These are phyloP conservation scores for Hypomyces perniciosus DNA, from an alignment of 2,329 filamentous ascomycete genomes.

Conservation along the genomic window DNA sequence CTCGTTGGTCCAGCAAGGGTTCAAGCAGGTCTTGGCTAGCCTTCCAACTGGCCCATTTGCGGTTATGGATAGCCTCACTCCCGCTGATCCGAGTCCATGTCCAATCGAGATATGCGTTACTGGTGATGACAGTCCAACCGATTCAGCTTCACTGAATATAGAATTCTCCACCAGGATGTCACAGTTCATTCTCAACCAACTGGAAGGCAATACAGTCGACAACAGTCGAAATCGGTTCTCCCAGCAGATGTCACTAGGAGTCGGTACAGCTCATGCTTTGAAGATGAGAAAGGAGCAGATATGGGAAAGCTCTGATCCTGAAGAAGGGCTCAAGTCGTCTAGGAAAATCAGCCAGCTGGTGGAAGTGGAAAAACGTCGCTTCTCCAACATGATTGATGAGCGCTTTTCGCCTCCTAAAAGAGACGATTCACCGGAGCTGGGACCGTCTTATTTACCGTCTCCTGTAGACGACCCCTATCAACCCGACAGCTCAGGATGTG, in stretches of 20 bases:
- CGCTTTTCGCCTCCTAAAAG: slow-evolving; percentile 2
- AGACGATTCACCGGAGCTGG: background rate
- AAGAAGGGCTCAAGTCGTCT: background rate
- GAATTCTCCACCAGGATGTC: background rate
- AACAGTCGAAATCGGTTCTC: slow-evolving; percentile 9
- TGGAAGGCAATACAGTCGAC: background rate
- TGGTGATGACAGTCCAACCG: background rate
- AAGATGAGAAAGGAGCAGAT: slow-evolving; percentile 18
- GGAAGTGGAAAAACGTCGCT: slow-evolving; percentile 6
- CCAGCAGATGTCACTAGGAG: slow-evolving; percentile 18
- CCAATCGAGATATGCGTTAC: slow-evolving; percentile 11
- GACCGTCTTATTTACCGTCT: background rate
- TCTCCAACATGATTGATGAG: slow-evolving; percentile 6
- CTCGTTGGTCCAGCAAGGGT: slow-evolving; percentile 61
- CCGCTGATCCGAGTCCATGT: slow-evolving; percentile 6
- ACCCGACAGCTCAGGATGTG: background rate
- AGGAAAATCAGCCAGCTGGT: background rate
- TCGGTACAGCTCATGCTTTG: slow-evolving; percentile 16
- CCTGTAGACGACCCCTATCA: background rate
- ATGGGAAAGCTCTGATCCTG: slow-evolving; percentile 11
- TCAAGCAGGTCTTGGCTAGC: slow-evolving; percentile 48
- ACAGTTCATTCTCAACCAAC: background rate
- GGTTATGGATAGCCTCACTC: slow-evolving; percentile 25
- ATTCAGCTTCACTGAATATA: background rate
- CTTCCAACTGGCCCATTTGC: slow-evolving; percentile 42